Base-by-base conservation (phyloP, 2,329 filamentous ascomycete genomes). In the Colletotrichum lupini region DNA sequence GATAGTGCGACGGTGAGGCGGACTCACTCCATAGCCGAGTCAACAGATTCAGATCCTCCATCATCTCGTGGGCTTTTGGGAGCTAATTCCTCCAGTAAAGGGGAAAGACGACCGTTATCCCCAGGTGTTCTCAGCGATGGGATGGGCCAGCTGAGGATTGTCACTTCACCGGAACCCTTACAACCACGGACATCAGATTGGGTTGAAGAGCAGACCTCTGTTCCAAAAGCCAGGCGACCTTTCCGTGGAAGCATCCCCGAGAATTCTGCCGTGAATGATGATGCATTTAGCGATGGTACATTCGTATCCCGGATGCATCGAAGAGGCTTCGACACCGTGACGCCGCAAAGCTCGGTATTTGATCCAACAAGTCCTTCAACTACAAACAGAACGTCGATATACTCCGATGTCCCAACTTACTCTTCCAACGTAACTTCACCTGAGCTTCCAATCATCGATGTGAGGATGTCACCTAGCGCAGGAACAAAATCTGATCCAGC, bases 371-470 rank as follows among this genome's bases (percentile, higher is more conserved):
- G 73, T 11, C 70, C 73, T 8, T 66, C 73, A 9, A 71, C 63
- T 3, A 74, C 73, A 12, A 70, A 71, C 37, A 64, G 67, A 28
- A 74, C 70, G 1, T 75, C 73, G 1, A 42, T 71, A 1, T 71
- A 73, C 62, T 75, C 73, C 0, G 71, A 74, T 6, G 56, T 66
- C 1, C 57, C 62, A 8, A 59, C 35, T 28, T 19, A 60, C 8
- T 69, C 61, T 6, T 59, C 73, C 3, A 61, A 42, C 3, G 65
- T 58, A 1, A 30, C 49, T 2, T 72, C 61, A 1, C 46, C 52
- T 5, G 60, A 46, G 11, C 22, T 49, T 12, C 60, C 60, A 2
- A 62, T 28, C 3, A 70, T 57, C 19, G 73, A 75, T 26, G 30
- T 56, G 6, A 52, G 65, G 9, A 52, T 58, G 2, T 67, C 66